Conservation (phyloP, 371 early-diverging fungal species). For the Sporodiniella umbellata region DNA sequence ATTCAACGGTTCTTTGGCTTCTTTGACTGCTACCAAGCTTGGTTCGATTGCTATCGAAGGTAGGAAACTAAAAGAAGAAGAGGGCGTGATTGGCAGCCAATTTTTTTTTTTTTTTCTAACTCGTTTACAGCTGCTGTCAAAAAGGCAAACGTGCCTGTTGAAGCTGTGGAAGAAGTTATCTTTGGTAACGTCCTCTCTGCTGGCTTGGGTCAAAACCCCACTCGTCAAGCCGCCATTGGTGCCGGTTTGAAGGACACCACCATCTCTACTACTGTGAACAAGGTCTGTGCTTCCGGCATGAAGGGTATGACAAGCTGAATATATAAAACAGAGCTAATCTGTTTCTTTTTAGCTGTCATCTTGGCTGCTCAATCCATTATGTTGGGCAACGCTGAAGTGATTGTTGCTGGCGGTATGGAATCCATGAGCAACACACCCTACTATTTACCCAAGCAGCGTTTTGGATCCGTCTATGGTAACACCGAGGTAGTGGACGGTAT, state of each 20-base stretch:
- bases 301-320: slow-evolving; percentile 59
- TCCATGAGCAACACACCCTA: slow-evolving; percentile 97
- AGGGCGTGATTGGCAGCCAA: neutral
- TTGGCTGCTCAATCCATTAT: slow-evolving; percentile 85
- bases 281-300: slow-evolving; percentile 97
- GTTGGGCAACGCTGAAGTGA: slow-evolving; percentile 77
- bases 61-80: slow-evolving; percentile 21
- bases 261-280: slow-evolving; percentile 92
- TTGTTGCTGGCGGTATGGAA: slow-evolving; percentile 96
- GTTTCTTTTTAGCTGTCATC: slow-evolving; percentile 54
- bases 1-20: slow-evolving; percentile 87
- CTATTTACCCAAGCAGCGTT: slow-evolving; percentile 81
- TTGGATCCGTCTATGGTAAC: slow-evolving; percentile 85
- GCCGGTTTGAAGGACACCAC: slow-evolving; percentile 79
- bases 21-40: slow-evolving; percentile 83
- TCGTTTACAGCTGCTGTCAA: slow-evolving; percentile 61
- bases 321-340: neutral
- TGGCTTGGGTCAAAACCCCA: slow-evolving; percentile 93
- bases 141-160: slow-evolving; percentile 64
- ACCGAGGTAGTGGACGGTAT: slow-evolving; percentile 83
- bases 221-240: slow-evolving; percentile 91
- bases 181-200: slow-evolving; percentile 89
- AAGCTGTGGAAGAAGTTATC: slow-evolving; percentile 79
- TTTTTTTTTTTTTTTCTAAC: neutral
- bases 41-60: slow-evolving; percentile 91